Conservation (phyloP, 208 protist species). For the Trypanosomatidae sp. region DNA sequence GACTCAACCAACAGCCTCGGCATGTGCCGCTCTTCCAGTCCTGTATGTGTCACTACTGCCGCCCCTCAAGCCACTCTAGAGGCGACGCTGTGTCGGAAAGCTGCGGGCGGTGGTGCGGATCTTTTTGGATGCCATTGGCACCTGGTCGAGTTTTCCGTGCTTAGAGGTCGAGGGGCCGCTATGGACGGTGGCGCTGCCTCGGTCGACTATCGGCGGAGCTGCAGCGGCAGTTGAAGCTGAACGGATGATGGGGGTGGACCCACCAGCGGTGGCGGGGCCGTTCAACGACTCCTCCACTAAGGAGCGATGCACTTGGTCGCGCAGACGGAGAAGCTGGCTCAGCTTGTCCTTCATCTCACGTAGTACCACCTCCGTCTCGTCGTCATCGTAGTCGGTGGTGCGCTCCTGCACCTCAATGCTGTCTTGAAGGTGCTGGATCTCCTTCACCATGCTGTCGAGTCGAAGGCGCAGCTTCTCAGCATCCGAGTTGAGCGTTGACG, state of each 20-base stretch:
- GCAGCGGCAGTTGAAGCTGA: conserved; percentile 2
- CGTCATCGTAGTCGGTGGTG: conserved; percentile 55
- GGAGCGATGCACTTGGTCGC: conserved; percentile 68
- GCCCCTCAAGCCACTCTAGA: neutral
- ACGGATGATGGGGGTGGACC: conserved; percentile 15
- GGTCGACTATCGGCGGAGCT: conserved; percentile 9
- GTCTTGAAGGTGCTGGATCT: conserved; percentile 81
- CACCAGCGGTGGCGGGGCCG: conserved; percentile 2
- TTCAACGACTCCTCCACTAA: conserved; percentile 36
- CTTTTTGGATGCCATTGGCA: conserved; percentile 26
- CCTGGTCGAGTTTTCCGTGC: neutral
- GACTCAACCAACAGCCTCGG: too few species aligned
- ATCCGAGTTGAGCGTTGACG: conserved; percentile 22
- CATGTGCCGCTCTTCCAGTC: neutral
- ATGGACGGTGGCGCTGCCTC: conserved; percentile 1
- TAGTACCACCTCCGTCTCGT: conserved; percentile 68
- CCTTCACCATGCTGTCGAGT: conserved; percentile 72
- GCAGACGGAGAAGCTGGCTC: conserved; percentile 72
- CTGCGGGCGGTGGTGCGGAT: conserved; percentile 21
- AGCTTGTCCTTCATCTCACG: conserved; percentile 79
- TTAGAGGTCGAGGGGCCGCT: conserved; percentile 1
- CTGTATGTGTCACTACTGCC: neutral
- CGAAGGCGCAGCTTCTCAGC: conserved; percentile 57
- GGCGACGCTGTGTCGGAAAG: conserved; percentile 15
- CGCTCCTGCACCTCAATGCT: conserved; percentile 55